Base-by-base conservation (phyloP, 176 grass and related monocot species). In the Tuctoria greenei region DNA sequence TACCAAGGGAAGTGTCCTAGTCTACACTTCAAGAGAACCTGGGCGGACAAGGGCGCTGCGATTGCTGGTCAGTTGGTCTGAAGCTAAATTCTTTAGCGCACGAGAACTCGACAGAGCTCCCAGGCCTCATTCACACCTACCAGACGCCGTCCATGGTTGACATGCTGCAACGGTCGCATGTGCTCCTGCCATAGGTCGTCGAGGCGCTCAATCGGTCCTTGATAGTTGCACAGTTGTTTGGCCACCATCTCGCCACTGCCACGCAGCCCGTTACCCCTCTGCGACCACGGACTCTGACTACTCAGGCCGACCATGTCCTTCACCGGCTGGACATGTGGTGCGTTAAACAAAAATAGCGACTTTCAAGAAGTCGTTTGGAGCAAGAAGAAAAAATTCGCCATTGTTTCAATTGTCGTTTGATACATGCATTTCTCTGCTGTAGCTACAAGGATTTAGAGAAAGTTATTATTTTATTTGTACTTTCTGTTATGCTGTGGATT, bases 111-210 rank as follows among this genome's bases (percentile, higher is more conserved):
- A 87, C 72, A n/a, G 61, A 84, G 43, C 64, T 73, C 49, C 5
- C 3, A 11, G 83, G 66, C 23, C 66, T 61, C 46, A 31, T 81
- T 36, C 77, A 84, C 62, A 65, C 37, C 24, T 91, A 87, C 77
- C 77, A 91, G 81, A 87, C 84, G 42, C 88, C 81, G 16, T 78
- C 45, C 8, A 84, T 91, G 88, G 72, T 87, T 2, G 72, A 87
- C 61, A 90, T 90, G 88, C 50, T 90, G 37, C 60, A 63, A 7
- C 71, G 76, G 3, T 87, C 88, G 3, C 88, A 87, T 42, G 69
- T 72, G 56, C 75, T 80, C 24, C 42, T 64, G n/a, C 59, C 58
- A 7, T 46, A 77, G 67, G 35, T 49, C 23, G 50, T 57, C 4
- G 49, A 39, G 49, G 51, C 62, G 40, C 41, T 85, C 31, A 74